These are phyloP conservation scores for Gymnopilus junonius DNA, from an alignment of 768 basidiomycete genomes.

Conservation along the genomic window DNA sequence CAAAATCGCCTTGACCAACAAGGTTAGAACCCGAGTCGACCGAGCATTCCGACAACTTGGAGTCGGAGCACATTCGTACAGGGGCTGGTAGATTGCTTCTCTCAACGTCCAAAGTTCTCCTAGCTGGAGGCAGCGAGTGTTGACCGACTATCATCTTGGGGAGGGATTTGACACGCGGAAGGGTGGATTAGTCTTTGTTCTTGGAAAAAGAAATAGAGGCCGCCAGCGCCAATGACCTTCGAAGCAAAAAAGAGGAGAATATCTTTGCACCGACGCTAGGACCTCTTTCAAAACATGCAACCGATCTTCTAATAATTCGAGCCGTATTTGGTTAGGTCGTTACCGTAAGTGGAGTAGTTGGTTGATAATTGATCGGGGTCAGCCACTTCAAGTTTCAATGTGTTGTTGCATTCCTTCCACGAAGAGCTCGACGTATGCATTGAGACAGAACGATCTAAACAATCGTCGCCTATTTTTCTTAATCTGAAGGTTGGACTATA, in stretches of 20 bases:
- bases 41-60: constrained; percentile 16
- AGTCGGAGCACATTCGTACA: constrained; percentile 9
- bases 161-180: neutral
- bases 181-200: neutral
- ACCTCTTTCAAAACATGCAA: neutral
- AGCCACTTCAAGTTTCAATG: no score
- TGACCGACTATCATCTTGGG: neutral
- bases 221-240: constrained; percentile 10
- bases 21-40: constrained; percentile 21
- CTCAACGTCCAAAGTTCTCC: neutral
- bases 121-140: neutral
- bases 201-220: neutral
- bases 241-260: neutral
- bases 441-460: no score
- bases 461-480: no score
- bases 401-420: no score
- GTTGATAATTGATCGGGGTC: neutral
- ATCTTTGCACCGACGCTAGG: neutral
- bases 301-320: constrained; percentile 8
- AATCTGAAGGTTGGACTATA: no score
- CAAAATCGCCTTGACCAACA: constrained; percentile 19
- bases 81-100: constrained; percentile 4
- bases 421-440: no score
- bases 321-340: constrained; percentile 12
- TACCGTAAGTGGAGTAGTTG: neutral